Evolutionary conservation across 2,329 filamentous ascomycete species (phyloP).

Genomic region (Chaetomiaceae sp.): DNA sequence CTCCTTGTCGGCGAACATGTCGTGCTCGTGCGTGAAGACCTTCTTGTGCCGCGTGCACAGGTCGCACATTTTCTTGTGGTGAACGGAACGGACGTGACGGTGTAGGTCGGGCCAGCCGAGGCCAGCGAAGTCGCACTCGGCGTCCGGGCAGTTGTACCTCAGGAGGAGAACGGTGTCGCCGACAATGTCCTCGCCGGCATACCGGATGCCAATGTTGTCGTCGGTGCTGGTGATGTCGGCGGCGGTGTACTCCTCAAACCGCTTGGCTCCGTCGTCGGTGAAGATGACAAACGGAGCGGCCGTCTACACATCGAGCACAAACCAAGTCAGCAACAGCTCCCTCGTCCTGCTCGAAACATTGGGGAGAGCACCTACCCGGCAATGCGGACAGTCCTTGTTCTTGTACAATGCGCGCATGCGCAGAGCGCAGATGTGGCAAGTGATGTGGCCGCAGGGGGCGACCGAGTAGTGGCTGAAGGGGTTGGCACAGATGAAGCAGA

Average conservation of each 20-base stretch:
- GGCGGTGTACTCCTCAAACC: slow-evolving; percentile 74
- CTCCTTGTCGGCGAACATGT: slow-evolving; percentile 76
- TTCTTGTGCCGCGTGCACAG: slow-evolving; percentile 91
- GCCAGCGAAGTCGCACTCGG: slow-evolving; percentile 73
- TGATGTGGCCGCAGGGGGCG: slow-evolving; percentile 90
- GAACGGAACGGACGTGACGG: slow-evolving; percentile 73
- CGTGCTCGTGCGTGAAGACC: slow-evolving; percentile 96
- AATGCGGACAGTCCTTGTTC: slow-evolving; percentile 94
- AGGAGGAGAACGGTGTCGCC: slow-evolving; percentile 84
- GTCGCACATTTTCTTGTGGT: slow-evolving; percentile 87
- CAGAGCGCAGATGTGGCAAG: slow-evolving; percentile 92
- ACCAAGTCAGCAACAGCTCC: neutral
- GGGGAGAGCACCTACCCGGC: slow-evolving; percentile 56
- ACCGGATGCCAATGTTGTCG: slow-evolving; percentile 83
- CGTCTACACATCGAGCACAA: slow-evolving; percentile 42
- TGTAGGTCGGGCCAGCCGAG: slow-evolving; percentile 54
- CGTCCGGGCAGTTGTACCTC: slow-evolving; percentile 90
- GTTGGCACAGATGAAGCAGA: slow-evolving; percentile 98
- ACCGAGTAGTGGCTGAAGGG: slow-evolving; percentile 81
- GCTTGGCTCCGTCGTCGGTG: slow-evolving; percentile 75
- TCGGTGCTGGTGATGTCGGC: slow-evolving; percentile 72
- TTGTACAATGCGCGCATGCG: slow-evolving; percentile 92
- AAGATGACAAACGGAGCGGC: slow-evolving; percentile 81
- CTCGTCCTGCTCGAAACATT: neutral
- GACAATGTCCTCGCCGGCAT: slow-evolving; percentile 81